Percentiles rank a stretch among this genome's conserved stretches.
phyloP scores from a whole-genome alignment of 768 basidiomycete genomes.

The Trametes meyenii region DNA sequence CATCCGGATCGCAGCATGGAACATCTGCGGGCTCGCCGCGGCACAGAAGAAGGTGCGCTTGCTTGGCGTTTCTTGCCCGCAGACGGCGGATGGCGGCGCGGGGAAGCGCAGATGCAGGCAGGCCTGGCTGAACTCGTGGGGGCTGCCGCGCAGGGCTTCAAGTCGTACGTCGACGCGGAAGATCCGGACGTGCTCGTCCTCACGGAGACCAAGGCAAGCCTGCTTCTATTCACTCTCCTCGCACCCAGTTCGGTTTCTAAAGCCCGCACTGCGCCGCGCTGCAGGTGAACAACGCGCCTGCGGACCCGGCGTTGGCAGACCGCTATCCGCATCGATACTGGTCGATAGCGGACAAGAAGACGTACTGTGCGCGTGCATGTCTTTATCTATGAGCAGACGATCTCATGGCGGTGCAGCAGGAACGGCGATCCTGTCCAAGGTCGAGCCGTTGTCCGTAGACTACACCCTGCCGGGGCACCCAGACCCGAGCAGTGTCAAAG shows the following conservation, averaged over 20 bases:
- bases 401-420: slow-evolving; percentile 53
- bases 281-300: slow-evolving; percentile 73
- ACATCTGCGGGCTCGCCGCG: slow-evolving; percentile 76
- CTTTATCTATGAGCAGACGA: too few species aligned
- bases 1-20: slow-evolving; percentile 71
- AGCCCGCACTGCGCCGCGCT: neutral
- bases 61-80: neutral
- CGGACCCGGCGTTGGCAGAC: slow-evolving; percentile 55
- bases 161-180: slow-evolving; percentile 80
- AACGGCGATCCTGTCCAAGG: slow-evolving; percentile 78
- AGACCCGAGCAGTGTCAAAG: slow-evolving; percentile 62
- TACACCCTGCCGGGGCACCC: slow-evolving; percentile 78
- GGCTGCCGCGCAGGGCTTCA: slow-evolving; percentile 62
- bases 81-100: too few species aligned
- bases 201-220: slow-evolving; percentile 79
- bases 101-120: neutral
- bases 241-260: neutral
- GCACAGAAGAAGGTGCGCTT: slow-evolving; percentile 72
- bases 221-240: neutral
- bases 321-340: slow-evolving; percentile 76
- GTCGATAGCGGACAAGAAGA: slow-evolving; percentile 78
- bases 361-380: slow-evolving; percentile 58
- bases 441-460: slow-evolving; percentile 66
- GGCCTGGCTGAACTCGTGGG: neutral
- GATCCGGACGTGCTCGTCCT: slow-evolving; percentile 83